Evolutionary conservation across 257 asterid genomes (phyloP).

Genomic region (Solanum chaucha): DNA sequence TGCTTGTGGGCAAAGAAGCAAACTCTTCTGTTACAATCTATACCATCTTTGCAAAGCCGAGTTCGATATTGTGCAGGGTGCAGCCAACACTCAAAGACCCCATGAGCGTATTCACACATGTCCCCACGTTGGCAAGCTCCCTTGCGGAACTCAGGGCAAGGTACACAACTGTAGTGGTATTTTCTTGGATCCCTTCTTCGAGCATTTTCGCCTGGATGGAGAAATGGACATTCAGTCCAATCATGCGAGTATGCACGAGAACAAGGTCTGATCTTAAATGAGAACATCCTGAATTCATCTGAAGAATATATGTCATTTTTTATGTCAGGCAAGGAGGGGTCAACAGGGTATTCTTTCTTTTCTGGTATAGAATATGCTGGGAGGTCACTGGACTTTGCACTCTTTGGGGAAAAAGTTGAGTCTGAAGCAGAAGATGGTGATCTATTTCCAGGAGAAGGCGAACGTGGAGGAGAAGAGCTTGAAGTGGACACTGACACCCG

Average conservation of each 20-base stretch:
- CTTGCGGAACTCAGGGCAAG: slow-evolving; percentile 9
- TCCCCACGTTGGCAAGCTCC: slow-evolving; percentile 5
- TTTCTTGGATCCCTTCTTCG: slow-evolving; percentile 9
- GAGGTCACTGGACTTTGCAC: slow-evolving; percentile 17
- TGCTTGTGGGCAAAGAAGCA: slow-evolving; percentile 11
- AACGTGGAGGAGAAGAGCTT: slow-evolving; percentile 33
- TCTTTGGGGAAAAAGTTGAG: slow-evolving; percentile 22
- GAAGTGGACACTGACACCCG: slow-evolving; percentile 16
- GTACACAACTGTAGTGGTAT: slow-evolving; percentile 7
- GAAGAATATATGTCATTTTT: slow-evolving; percentile 62
- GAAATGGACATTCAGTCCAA: slow-evolving; percentile 81
- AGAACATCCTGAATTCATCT: slow-evolving; percentile 7
- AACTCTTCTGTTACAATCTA: slow-evolving; percentile 5
- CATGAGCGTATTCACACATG: slow-evolving; percentile 9
- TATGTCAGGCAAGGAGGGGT: slow-evolving; percentile 78
- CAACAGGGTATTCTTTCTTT: slow-evolving; percentile 67
- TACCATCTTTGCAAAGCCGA: slow-evolving; percentile 10
- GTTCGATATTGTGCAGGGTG: slow-evolving; percentile 17
- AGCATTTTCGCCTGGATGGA: slow-evolving; percentile 29
- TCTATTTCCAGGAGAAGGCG: slow-evolving; percentile 34
- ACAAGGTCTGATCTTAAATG: slow-evolving; percentile 11
- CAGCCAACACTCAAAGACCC: slow-evolving; percentile 11
- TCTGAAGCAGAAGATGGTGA: slow-evolving; percentile 31
- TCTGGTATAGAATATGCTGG: slow-evolving; percentile 22
- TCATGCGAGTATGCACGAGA: slow-evolving; percentile 3